phyloP scores from a whole-genome alignment of 2,329 filamentous ascomycete genomes.

The Sarocladiaceae sp. region DNA sequence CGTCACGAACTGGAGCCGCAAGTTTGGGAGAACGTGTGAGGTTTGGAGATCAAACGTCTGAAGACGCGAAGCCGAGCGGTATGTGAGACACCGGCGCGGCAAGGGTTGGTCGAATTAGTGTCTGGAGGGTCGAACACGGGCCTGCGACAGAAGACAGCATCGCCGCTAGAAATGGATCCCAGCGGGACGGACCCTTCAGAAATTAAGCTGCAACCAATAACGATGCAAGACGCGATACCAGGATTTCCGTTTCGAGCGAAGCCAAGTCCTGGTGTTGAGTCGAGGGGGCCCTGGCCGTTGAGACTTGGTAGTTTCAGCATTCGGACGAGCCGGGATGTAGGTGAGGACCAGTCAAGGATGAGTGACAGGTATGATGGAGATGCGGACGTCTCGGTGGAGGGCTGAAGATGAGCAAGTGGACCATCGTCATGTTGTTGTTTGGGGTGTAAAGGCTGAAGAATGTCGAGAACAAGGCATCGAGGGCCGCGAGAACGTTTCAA shows the following conservation, averaged over 20 bases:
- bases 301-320: constrained; percentile 4
- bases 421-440: no score
- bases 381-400: neutral
- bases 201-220: neutral
- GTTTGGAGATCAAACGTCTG: constrained; percentile 14
- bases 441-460: neutral
- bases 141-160: no score
- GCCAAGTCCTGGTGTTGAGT: neutral
- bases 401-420: neutral
- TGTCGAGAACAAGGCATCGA: neutral
- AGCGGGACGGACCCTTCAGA: neutral
- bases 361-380: neutral
- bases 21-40: constrained; percentile 1
- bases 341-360: neutral
- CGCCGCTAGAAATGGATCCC: no score
- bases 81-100: neutral
- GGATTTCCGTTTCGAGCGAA: constrained; percentile 4
- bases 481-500: neutral
- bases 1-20: neutral
- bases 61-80: constrained; percentile 6
- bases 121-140: neutral
- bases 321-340: neutral
- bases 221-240: neutral
- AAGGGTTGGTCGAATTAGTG: neutral
- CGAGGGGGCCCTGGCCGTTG: neutral